Base-by-base conservation (phyloP, 768 basidiomycete genomes). In the Boletus vermiculosoides region DNA sequence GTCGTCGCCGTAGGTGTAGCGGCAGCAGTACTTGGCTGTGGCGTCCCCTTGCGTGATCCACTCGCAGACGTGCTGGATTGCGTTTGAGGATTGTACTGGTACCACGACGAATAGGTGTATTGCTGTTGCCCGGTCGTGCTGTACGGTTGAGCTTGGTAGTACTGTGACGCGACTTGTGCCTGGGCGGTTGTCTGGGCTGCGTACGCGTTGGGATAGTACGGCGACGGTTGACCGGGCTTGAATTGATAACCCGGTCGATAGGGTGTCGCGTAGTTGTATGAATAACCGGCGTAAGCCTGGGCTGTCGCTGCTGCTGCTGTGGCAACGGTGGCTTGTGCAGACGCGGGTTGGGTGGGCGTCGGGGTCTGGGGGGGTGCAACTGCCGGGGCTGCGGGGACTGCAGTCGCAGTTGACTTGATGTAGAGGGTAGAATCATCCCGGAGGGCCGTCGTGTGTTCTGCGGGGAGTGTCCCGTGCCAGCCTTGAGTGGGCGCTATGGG, bases 381-480 rank as follows among this genome's bases (percentile, higher is more conserved):
- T 50, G 73, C 54, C 46, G 77, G 58, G 41, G 71, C 58, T 22
- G 73, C 50, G 2, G 74, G 70, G 36, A 73, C 70, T 39, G 69
- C 61, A 7, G 75, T 67, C 16, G 75, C 66, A 4, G 78, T 74
- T 2, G 81, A 70, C 59, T 80, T 80, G 57, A 90, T 79, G 71
- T 84, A 86, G 45, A 91, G 73, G 2, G 90, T 93, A 4, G 82
- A 79, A 66, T 92, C 85, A 68, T 92, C 90, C 18, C 85, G 83
- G 16, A 92, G 79, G 6, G 90, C 87, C 0, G 80, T 78, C 11
- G 80, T 57, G 25, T 79, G 77, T 46, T 78, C 74, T 13, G 82
- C 65, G 12, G 86, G 83, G 4, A 92, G 78, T 3, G 85, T 92
- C 36, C 90, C 90, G 62, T 84, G 76, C 90, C 90, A 93, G 22